Conservation (phyloP, 73 alveolate genomes). For the Tetrahymena elliotti region DNA sequence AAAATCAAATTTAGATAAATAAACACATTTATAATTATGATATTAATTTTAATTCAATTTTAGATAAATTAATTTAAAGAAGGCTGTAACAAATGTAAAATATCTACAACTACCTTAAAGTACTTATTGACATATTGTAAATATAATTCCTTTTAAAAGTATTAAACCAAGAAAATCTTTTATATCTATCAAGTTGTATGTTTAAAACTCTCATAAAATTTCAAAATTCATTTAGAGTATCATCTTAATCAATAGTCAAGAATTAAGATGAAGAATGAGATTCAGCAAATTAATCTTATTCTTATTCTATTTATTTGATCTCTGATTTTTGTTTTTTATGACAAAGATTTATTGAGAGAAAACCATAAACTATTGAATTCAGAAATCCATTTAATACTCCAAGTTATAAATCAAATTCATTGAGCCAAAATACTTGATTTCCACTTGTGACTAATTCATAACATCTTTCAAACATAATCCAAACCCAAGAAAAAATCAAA, state of each 20-base stretch:
- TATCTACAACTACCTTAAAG: too few species aligned
- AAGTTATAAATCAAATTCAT: background rate
- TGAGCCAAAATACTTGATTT: background rate
- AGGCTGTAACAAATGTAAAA: too few species aligned
- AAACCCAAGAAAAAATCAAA: background rate
- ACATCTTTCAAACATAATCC: background rate
- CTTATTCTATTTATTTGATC: background rate
- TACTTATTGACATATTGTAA: too few species aligned
- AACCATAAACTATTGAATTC: background rate
- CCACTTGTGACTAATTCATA: background rate
- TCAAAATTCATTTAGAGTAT: too few species aligned
- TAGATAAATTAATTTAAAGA: too few species aligned
- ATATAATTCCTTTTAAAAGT: too few species aligned
- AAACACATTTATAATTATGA: too few species aligned
- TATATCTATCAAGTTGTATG: too few species aligned
- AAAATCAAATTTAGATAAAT: too few species aligned
- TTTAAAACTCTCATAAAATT: too few species aligned
- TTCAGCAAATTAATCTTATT: background rate
- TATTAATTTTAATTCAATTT: too few species aligned
- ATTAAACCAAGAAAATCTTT: too few species aligned
- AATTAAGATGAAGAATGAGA: background rate
- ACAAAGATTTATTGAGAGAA: background rate
- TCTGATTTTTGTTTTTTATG: background rate
- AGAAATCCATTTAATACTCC: background rate
- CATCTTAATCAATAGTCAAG: background rate